phyloP scores from a whole-genome alignment of 805 yeast species.

The Ogataea nitratoaversa region DNA sequence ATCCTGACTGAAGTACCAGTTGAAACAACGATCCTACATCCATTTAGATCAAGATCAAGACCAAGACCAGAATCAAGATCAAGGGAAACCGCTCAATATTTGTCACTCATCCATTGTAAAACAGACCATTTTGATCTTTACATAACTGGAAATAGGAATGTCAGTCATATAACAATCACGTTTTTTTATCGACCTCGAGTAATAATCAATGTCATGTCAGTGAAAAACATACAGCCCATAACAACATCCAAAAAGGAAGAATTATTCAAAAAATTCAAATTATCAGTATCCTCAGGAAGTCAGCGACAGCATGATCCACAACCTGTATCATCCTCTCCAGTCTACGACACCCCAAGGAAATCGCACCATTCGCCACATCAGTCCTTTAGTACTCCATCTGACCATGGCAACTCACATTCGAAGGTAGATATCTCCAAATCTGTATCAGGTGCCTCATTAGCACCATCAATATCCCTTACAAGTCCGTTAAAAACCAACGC shows the following conservation, averaged over 20 bases:
- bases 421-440: not conserved
- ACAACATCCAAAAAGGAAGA: not conserved
- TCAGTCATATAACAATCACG: too few species aligned
- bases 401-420: not conserved
- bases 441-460: not conserved
- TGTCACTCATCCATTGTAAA: too few species aligned
- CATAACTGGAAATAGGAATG: too few species aligned
- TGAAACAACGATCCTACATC: too few species aligned
- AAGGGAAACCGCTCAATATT: too few species aligned
- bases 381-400: not conserved
- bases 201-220: too few species aligned
- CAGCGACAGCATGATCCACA: not conserved
- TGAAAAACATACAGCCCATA: conserved; percentile 1
- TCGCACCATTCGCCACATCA: not conserved
- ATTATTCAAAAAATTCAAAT: not conserved
- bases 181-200: too few species aligned
- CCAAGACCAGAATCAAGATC: too few species aligned
- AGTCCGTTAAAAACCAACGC: not conserved
- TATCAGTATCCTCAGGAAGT: conserved; percentile 1
- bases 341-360: not conserved
- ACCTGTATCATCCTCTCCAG: not conserved
- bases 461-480: not conserved
- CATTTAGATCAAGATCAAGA: too few species aligned
- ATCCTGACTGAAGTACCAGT: too few species aligned
- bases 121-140: too few species aligned